Base-by-base conservation (phyloP, 2,329 filamentous ascomycete species). In the Kalmusia sp. region DNA sequence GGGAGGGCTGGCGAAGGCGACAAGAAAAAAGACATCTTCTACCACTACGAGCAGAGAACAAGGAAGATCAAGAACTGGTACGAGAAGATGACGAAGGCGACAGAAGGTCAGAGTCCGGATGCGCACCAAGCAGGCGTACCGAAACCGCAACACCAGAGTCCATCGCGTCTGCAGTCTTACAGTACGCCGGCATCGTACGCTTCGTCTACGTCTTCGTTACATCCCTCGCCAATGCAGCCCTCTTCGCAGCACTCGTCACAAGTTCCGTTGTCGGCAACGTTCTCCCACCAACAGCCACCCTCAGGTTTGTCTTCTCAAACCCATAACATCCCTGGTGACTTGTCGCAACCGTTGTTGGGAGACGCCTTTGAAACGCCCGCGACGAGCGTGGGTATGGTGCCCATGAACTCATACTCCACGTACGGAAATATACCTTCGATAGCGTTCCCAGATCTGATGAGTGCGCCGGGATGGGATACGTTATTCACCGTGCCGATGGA, bases 51-150 rank as follows among this genome's bases (percentile, higher is more conserved):
- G 39, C 57, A 59, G 34, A 51, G 67, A 24, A 59, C 65, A 4
- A 52, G 62, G n/a, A 68, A 69, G 44, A 63, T 71, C 17, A 58
- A 69, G 31, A 63, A 38, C 6, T 70, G 68, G 68, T 70, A 65
- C 38, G 64, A 70, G 41, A 57, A 59, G n/a, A 65, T 69, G 62
- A 55, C 57, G 1, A 50, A 51, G 41, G 64, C 62, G 9, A 67
- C 58, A 6, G 28, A 45, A n/a, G 19, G 15, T 2, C 25, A 28
- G 12, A 31, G 9, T 28, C 17, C 40, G 6, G 28, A 33, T n/a
- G 15, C 40, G 3, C 40, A 22, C 8, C 17, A 14, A 3, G 27
- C 17, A 14, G 40, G 15, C 15, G 27, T 27, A 11, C 11, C 35
- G 48, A 28, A 37, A 21, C 27, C 25, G 1, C 50, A 54, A 11